Conservation (phyloP, 805 yeast genomes). For the Kurtzmaniella fragi region DNA sequence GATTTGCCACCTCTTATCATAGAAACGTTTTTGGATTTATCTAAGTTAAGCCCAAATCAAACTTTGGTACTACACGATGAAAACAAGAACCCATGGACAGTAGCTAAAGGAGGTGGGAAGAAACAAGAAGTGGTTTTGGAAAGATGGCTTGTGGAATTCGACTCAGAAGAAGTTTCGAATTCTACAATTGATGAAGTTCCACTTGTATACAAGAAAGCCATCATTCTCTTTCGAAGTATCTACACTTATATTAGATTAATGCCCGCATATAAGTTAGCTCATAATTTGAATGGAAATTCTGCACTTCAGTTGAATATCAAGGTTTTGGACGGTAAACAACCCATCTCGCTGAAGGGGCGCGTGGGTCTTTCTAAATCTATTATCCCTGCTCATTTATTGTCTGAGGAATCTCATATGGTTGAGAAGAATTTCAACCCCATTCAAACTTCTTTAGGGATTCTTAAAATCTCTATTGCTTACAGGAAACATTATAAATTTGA, state of each 20-base stretch:
- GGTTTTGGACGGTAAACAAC: constrained; percentile 69
- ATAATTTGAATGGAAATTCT: constrained; percentile 15
- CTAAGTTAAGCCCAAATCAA: constrained; percentile 52
- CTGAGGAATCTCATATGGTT: constrained; percentile 45
- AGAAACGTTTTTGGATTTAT: constrained; percentile 73
- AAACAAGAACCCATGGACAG: constrained; percentile 49
- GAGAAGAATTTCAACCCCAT: constrained; percentile 67
- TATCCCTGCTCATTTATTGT: constrained; percentile 36
- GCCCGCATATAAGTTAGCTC: constrained; percentile 63
- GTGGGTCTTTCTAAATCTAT: constrained; percentile 75
- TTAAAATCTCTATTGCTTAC: constrained; percentile 74
- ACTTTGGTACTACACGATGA: constrained; percentile 55
- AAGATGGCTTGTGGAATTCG: constrained; percentile 87
- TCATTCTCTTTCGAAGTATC: constrained; percentile 68
- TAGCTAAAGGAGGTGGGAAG: constrained; percentile 51
- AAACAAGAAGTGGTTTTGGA: constrained; percentile 88
- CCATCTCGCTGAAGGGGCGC: constrained; percentile 77
- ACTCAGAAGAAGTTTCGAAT: constrained; percentile 37
- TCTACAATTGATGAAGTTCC: constrained; percentile 52
- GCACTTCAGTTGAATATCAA: constrained; percentile 45
- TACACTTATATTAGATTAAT: constrained; percentile 61
- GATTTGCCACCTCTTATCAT: constrained; percentile 77
- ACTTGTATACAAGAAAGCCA: constrained; percentile 65
- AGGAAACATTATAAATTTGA: constrained; percentile 66
- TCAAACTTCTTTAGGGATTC: constrained; percentile 67